Percentiles rank a stretch among this genome's conserved stretches.
Evolutionary conservation across 768 basidiomycete genomes (phyloP).

Genomic region (Dacryopinax spathularia): DNA sequence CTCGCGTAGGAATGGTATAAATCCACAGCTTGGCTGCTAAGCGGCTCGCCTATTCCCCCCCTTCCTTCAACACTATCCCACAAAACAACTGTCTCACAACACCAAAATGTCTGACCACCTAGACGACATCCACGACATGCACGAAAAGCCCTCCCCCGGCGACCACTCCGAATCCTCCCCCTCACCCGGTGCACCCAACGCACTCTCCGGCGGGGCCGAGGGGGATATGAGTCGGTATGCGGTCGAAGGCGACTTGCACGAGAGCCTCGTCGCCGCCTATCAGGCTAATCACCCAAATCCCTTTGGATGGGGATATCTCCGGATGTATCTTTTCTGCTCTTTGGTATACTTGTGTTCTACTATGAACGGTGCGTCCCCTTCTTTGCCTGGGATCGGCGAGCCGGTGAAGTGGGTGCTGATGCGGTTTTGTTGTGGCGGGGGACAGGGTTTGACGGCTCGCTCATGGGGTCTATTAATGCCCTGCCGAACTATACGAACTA

Average conservation of each 20-base stretch:
- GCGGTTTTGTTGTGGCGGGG: neutral
- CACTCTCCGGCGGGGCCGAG: neutral
- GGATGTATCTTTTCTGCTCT: neutral
- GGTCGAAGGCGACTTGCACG: neutral
- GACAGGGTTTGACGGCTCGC: neutral
- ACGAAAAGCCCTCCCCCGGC: no score
- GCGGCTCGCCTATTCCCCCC: no score
- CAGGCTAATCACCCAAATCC: neutral
- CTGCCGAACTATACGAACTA: neutral
- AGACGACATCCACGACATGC: no score
- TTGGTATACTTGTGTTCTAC: neutral
- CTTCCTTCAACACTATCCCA: no score
- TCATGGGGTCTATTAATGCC: neutral
- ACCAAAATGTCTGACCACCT: no score
- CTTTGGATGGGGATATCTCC: neutral
- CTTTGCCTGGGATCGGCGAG: neutral
- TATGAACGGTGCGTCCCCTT: neutral
- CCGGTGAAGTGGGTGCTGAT: neutral
- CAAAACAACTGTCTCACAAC: no score
- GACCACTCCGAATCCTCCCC: no score
- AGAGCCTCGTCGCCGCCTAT: neutral
- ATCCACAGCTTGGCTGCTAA: no score
- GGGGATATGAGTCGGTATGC: neutral
- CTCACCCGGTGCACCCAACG: neutral
- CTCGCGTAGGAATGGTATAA: no score